These are phyloP conservation scores for Penicillium coffeae DNA, from an alignment of 495 filamentous ascomycete species.

Conservation along the genomic window DNA sequence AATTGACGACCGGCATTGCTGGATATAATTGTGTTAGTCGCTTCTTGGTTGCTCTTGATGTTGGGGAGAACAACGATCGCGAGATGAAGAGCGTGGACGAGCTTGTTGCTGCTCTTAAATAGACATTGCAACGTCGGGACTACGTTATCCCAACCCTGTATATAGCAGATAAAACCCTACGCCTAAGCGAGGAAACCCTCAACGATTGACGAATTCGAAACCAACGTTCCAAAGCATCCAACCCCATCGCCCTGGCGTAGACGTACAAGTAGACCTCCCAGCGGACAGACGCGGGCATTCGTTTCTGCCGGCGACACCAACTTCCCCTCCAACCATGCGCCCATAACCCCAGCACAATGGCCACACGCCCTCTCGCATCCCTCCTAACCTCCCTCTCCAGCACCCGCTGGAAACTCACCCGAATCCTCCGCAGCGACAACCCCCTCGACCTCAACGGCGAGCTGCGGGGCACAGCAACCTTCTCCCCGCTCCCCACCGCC, in stretches of 20 bases:
- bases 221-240: no score
- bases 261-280: no score
- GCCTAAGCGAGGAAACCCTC: no score
- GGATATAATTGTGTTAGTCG: slow-evolving; percentile 85
- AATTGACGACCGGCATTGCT: slow-evolving; percentile 73
- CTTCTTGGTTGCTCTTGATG: slow-evolving; percentile 79
- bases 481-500: slow-evolving; percentile 19
- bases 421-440: slow-evolving; percentile 43
- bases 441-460: slow-evolving; percentile 39
- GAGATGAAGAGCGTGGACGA: slow-evolving; percentile 44
- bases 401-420: slow-evolving; percentile 35
- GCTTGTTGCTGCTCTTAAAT: slow-evolving; percentile 23
- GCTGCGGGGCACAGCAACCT: slow-evolving; percentile 38
- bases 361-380: slow-evolving; percentile 12
- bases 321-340: not conserved
- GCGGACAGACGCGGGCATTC: not conserved
- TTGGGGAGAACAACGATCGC: slow-evolving; percentile 46
- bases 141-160: no score
- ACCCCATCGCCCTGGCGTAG: no score
- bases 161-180: not conserved
- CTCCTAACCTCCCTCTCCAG: slow-evolving; percentile 33
- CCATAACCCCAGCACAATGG: not conserved
- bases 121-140: not conserved
- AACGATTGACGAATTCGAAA: no score
- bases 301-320: not conserved